Evolutionary conservation across 1,139 yeast genomes (phyloP).

Genomic region (Geotrichum restrictum): DNA sequence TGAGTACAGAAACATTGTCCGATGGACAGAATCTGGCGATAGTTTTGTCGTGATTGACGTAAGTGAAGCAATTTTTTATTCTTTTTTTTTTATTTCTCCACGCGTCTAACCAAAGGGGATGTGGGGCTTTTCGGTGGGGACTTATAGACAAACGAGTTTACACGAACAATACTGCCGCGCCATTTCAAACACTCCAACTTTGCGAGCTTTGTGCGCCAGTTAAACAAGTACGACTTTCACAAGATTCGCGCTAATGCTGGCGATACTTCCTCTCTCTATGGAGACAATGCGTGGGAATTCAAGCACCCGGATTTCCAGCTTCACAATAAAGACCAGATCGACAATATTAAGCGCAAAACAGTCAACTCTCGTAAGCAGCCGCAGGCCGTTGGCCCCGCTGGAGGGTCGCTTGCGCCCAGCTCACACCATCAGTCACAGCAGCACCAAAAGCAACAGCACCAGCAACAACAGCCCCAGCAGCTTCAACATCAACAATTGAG

Average conservation of each 20-base stretch:
- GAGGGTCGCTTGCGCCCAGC: constrained; percentile 12
- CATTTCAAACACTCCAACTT: constrained; percentile 93
- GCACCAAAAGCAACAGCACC: constrained; percentile 24
- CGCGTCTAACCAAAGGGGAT: background rate
- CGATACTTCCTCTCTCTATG: constrained; percentile 56
- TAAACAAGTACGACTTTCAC: constrained; percentile 95
- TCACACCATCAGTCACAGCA: constrained; percentile 22
- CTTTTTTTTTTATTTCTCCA: background rate
- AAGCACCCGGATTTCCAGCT: constrained; percentile 81
- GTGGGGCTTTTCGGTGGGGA: background rate
- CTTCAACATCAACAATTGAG: constrained; percentile 15
- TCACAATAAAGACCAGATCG: constrained; percentile 66
- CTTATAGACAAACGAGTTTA: constrained; percentile 66
- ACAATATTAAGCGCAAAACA: constrained; percentile 75
- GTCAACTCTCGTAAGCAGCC: constrained; percentile 52
- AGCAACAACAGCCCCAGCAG: constrained; percentile 18
- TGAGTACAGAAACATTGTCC: constrained; percentile 63
- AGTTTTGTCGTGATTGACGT: constrained; percentile 78
- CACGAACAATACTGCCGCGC: constrained; percentile 76
- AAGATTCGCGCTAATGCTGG: constrained; percentile 63
- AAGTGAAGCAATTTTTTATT: constrained; percentile 17
- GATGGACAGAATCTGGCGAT: constrained; percentile 82
- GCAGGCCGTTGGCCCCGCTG: constrained; percentile 4
- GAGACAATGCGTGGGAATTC: constrained; percentile 85
- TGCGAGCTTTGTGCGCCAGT: constrained; percentile 89